Evolutionary conservation across 2,329 filamentous ascomycete species (phyloP), one percentile per base, ranked within the genome.

Genomic region (Aspergillus fumigatiaffinis): DNA sequence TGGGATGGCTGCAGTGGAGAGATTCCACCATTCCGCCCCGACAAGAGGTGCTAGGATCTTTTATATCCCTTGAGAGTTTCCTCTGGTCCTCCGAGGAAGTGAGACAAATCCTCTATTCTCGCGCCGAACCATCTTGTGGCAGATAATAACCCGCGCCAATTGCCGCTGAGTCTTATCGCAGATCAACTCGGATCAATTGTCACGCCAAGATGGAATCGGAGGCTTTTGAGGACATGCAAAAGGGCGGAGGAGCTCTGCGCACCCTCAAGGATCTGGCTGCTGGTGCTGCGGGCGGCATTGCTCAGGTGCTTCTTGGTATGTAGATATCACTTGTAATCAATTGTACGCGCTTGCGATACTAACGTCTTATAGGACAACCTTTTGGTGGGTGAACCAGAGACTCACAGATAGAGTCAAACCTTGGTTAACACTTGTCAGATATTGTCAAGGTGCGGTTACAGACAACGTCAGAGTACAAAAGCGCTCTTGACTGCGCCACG

Each of bases 401-500:
- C 44, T 47, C 12, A 7, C 21, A 47, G 21, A 23, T 17, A 17
- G 5, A 38, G 14, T 17, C 32, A 38, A 38, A 38, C 21, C 12
- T 46, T 52, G 53, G 65, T 60, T 59, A 63, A 58, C 58, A 50
- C 49, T 49, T 52, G 50, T 60, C 67, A 85, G 93, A 97, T 81
- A 97, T 97, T 63, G 88, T 99, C 80, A 99, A 99, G 80, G 94
- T 99, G 68, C 90, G 94, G 55, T 84, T 99, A 51, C 94, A 99
- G 76, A 99, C 94, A 17, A 89, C 89, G 54, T 87, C 83, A 23
- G 84, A 90, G 66, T 96, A 97, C 81, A 82, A 84, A 53, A 88
- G 85, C 63, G 94, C 94, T 53, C 77, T 95, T 50, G 83, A 91
- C 68, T 91, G 90, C 64, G 94, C 92, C 7, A 83, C 83, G 52